phyloP scores from a whole-genome alignment of 345 rosid genomes.

The Pelargonium nanum region DNA sequence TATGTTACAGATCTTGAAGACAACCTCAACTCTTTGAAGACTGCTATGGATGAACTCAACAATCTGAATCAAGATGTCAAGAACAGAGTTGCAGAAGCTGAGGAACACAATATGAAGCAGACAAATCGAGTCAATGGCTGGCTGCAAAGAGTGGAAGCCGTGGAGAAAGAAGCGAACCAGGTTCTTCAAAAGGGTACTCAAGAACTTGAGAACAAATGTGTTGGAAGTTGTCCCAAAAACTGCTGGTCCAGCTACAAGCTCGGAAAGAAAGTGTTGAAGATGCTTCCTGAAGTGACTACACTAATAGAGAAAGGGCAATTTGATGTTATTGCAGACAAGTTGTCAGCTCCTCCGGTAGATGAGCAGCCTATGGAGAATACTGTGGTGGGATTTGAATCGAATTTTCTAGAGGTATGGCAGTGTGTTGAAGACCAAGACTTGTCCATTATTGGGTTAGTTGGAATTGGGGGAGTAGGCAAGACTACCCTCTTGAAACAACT shows the following conservation, averaged over 20 bases:
- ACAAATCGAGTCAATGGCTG: neutral
- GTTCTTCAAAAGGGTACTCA: neutral
- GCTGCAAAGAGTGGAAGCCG: constrained; percentile 1
- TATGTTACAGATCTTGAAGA: neutral
- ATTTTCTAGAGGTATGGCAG: constrained; percentile 5
- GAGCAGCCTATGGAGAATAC: neutral
- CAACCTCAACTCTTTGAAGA: neutral
- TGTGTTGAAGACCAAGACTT: neutral
- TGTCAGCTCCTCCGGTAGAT: neutral
- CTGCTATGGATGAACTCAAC: neutral
- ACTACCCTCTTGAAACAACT: constrained; percentile 10
- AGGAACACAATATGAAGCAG: neutral
- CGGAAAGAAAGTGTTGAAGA: neutral
- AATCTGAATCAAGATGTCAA: neutral
- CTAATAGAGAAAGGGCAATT: neutral
- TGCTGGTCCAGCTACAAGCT: constrained; percentile 5
- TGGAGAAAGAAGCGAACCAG: neutral
- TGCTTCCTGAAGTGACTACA: neutral
- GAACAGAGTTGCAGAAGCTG: neutral
- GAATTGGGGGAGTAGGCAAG: too few species aligned
- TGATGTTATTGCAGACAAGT: neutral
- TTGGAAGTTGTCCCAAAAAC: constrained; percentile 3
- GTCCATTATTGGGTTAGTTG: constrained; percentile 1
- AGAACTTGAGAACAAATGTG: neutral
- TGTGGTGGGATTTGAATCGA: constrained; percentile 1